Evolutionary conservation across 805 yeast species (phyloP).

Genomic region (Wickerhamiella azymoides): DNA sequence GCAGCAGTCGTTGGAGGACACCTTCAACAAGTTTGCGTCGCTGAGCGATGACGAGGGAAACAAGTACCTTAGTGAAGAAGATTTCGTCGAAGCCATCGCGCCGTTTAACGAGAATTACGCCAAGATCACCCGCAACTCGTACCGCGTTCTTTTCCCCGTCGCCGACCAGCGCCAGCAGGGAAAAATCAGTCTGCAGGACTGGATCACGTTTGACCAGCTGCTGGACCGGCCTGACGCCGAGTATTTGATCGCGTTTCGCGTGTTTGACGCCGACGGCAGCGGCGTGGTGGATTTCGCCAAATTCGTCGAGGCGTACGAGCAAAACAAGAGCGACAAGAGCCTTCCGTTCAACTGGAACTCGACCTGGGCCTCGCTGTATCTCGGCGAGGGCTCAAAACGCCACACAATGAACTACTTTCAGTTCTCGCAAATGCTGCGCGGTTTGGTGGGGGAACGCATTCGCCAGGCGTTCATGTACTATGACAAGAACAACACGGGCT

Average conservation of each 20-base stretch:
- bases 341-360: constrained; percentile 33
- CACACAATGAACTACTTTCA: constrained; percentile 29
- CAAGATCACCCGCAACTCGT: constrained; percentile 42
- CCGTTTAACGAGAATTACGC: constrained; percentile 35
- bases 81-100: constrained; percentile 33
- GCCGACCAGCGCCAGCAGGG: constrained; percentile 68
- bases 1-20: constrained; percentile 8
- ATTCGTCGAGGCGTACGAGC: constrained; percentile 28
- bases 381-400: constrained; percentile 27
- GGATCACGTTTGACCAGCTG: constrained; percentile 52
- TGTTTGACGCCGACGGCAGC: constrained; percentile 29
- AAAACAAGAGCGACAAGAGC: constrained; percentile 24
- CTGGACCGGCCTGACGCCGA: constrained; percentile 44
- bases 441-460: constrained; percentile 34
- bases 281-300: constrained; percentile 29
- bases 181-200: constrained; percentile 51
- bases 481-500: constrained; percentile 28
- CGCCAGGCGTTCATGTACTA: constrained; percentile 31
- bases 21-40: constrained; percentile 17
- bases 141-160: constrained; percentile 61
- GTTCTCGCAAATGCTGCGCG: constrained; percentile 33
- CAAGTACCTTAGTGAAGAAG: constrained; percentile 27
- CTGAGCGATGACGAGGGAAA: constrained; percentile 19
- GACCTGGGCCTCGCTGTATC: constrained; percentile 30
- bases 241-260: constrained; percentile 35